Evolutionary conservation across 2,329 filamentous ascomycete genomes (phyloP).

Genomic region (Blastomyces silverae): DNA sequence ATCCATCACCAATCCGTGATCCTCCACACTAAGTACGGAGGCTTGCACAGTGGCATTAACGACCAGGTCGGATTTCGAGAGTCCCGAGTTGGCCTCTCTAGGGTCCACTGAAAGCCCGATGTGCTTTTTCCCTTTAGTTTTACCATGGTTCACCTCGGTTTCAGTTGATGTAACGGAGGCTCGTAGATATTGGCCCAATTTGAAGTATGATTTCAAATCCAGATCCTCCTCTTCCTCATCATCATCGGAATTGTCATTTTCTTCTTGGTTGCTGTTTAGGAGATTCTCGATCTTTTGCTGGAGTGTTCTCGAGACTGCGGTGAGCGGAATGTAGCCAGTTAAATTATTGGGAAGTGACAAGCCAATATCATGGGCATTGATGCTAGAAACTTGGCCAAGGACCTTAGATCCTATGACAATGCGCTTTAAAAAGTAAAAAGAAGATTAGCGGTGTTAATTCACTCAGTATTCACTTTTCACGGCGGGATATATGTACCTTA

Average conservation of each 20-base stretch:
- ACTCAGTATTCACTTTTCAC: background rate
- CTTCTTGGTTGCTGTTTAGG: slow-evolving; percentile 52
- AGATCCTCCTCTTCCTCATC: slow-evolving; percentile 52
- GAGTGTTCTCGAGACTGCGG: slow-evolving; percentile 77
- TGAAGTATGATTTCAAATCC: slow-evolving; percentile 68
- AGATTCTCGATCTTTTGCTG: slow-evolving; percentile 66
- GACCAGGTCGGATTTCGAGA: slow-evolving; percentile 66
- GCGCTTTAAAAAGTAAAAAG: slow-evolving; percentile 50
- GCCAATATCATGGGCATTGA: slow-evolving; percentile 71
- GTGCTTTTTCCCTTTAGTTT: slow-evolving; percentile 64
- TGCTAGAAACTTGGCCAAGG: slow-evolving; percentile 75
- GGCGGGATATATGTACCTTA: slow-evolving; percentile 54
- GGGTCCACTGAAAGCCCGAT: slow-evolving; percentile 86
- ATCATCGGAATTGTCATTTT: slow-evolving; percentile 45
- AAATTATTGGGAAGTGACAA: slow-evolving; percentile 89
- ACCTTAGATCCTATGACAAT: slow-evolving; percentile 79
- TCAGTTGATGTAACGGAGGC: slow-evolving; percentile 73
- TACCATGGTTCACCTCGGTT: slow-evolving; percentile 45
- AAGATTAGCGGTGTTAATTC: slow-evolving; percentile 28
- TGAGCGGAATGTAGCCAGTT: slow-evolving; percentile 79
- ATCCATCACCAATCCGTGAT: slow-evolving; percentile 92
- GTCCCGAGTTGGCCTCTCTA: slow-evolving; percentile 65
- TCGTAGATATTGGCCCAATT: slow-evolving; percentile 78
- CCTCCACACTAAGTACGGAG: slow-evolving; percentile 83
- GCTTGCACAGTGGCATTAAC: slow-evolving; percentile 76